Conservation (phyloP, 2,329 filamentous ascomycete species). For the Capronia coronata region DNA sequence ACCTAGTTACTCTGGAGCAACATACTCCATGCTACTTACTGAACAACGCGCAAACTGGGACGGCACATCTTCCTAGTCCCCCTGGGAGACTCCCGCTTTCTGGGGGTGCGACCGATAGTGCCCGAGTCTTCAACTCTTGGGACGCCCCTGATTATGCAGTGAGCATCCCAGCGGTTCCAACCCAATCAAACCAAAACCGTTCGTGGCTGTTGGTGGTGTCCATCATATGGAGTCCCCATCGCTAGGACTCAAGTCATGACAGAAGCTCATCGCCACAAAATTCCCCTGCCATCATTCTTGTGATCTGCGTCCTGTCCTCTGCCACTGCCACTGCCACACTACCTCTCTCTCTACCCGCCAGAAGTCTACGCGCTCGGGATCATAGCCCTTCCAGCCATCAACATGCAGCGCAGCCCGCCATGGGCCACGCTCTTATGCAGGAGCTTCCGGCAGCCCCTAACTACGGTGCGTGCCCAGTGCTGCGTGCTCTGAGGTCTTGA, state of each 20-base stretch:
- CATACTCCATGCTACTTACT: too few species aligned
- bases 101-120: constrained; percentile 4
- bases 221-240: too few species aligned
- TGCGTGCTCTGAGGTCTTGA: neutral
- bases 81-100: constrained; percentile 11
- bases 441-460: constrained; percentile 12
- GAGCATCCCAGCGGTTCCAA: neutral
- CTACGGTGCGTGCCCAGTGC: neutral
- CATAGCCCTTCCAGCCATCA: constrained; percentile 3
- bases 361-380: too few species aligned
- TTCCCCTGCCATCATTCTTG: too few species aligned
- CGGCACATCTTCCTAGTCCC: constrained; percentile 3
- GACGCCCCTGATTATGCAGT: neutral
- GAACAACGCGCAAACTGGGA: too few species aligned
- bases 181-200: neutral
- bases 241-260: too few species aligned
- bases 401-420: constrained; percentile 4
- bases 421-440: constrained; percentile 16
- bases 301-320: too few species aligned
- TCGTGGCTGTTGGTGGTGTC: too few species aligned
- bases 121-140: constrained; percentile 5
- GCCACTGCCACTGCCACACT: neutral
- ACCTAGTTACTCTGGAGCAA: neutral
- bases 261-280: too few species aligned
- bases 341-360: neutral